A percentile compares a stretch with the other conserved stretches of the same genome.
Evolutionary conservation across 768 basidiomycete genomes (phyloP).

Genomic region (Lactifluus subvellereus): DNA sequence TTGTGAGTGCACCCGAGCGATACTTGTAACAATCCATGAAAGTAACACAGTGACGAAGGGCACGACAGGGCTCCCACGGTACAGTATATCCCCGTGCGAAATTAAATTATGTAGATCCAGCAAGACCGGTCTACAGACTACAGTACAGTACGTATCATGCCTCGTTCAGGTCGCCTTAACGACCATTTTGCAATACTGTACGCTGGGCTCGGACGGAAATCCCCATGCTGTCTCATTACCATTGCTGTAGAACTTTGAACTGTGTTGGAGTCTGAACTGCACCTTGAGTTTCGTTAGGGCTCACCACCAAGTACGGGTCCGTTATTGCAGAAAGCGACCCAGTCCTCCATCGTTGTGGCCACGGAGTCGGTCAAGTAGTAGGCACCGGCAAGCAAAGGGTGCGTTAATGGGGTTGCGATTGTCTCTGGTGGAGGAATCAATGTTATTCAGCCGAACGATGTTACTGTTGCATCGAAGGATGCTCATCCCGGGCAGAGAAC

Average conservation of each 20-base stretch:
- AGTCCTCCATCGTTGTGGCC: slow-evolving; percentile 55
- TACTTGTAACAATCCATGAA: neutral
- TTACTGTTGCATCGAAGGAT: neutral
- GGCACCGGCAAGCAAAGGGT: slow-evolving; percentile 43
- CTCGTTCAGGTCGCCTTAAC: slow-evolving; percentile 6
- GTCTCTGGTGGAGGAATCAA: neutral
- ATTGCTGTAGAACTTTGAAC: neutral
- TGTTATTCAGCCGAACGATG: neutral
- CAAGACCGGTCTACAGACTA: neutral
- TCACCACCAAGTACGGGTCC: slow-evolving; percentile 23
- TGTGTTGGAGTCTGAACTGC: neutral
- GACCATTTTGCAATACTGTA: slow-evolving; percentile 1
- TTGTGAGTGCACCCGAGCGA: neutral
- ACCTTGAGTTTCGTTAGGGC: neutral
- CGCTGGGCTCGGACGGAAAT: neutral
- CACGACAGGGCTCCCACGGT: too few relatives aligned
- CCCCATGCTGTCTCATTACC: neutral
- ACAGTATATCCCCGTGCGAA: too few relatives aligned
- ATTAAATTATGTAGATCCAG: slow-evolving; percentile 2
- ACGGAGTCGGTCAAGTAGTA: slow-evolving; percentile 37
- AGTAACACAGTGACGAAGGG: too few relatives aligned
- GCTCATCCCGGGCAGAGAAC: neutral
- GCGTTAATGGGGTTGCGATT: neutral
- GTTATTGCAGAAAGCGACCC: slow-evolving; percentile 38
- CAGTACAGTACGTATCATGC: neutral